phyloP scores from a whole-genome alignment of 2,329 filamentous ascomycete genomes.

The Calonectria naviculata region DNA sequence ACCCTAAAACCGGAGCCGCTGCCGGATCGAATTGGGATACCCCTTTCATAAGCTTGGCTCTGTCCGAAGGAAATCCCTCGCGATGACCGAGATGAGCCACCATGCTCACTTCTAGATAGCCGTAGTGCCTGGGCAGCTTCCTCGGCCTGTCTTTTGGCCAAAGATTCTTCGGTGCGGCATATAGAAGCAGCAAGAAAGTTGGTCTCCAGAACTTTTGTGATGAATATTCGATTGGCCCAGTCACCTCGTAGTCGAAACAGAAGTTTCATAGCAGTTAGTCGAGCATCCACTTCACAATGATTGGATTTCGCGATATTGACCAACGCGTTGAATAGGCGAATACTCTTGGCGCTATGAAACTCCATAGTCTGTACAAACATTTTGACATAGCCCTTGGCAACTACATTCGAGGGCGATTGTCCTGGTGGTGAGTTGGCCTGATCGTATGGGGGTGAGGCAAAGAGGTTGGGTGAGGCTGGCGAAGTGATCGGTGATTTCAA shows the following conservation, averaged over 20 bases:
- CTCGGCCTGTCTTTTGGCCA: slow-evolving; percentile 62
- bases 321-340: slow-evolving; percentile 70
- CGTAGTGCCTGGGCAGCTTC: slow-evolving; percentile 60
- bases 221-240: slow-evolving; percentile 79
- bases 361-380: slow-evolving; percentile 83
- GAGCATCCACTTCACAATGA: slow-evolving; percentile 73
- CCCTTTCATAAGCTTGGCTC: slow-evolving; percentile 55
- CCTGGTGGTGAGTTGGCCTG: slow-evolving; percentile 39
- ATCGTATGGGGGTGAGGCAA: slow-evolving; percentile 33
- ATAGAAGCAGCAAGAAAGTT: slow-evolving; percentile 78
- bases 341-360: slow-evolving; percentile 71
- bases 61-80: slow-evolving; percentile 66
- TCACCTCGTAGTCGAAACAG: slow-evolving; percentile 88
- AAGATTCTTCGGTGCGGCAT: slow-evolving; percentile 69
- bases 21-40: slow-evolving; percentile 52
- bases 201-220: slow-evolving; percentile 77
- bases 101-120: slow-evolving; percentile 57
- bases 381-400: slow-evolving; percentile 76
- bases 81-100: slow-evolving; percentile 50
- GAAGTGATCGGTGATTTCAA: slow-evolving; percentile 54
- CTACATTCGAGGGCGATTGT: slow-evolving; percentile 75
- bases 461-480: slow-evolving; percentile 38
- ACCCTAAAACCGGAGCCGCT: slow-evolving; percentile 53
- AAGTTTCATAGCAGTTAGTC: slow-evolving; percentile 80
- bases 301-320: slow-evolving; percentile 71